Base-by-base conservation (phyloP, 768 basidiomycete species). In the Arthromyces matolae region DNA sequence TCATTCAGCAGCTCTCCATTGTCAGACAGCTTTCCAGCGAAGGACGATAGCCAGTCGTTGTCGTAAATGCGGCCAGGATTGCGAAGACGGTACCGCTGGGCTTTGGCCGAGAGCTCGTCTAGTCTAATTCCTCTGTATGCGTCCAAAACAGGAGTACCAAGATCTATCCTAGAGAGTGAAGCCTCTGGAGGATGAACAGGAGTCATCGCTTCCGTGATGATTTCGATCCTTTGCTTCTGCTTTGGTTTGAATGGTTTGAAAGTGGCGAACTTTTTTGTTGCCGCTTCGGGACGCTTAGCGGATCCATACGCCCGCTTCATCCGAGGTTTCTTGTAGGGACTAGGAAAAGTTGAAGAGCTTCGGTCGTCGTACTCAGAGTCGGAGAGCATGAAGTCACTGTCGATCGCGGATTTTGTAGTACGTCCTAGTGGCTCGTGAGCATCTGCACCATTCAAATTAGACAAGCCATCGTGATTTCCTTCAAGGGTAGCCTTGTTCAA, bases 11-110 rank as follows among this genome's bases (percentile, higher is more conserved):
- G 69, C 56, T 81, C 76, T 6, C 85, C 86, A 28, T 70, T 68
- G 14, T 66, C 61, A 7, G 84, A 78, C 28, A 88, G 65, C 54
- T 80, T 81, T 24, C 86, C 86, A 13, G 82, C 84, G 60, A 84
- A 88, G 23, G 74, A 75, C 36, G 80, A 71, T 40, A 88, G 64
- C 83, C 84, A 88, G 12, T 64, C 64, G 58, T 80, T 80, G 59
- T 84, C 81, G 48, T 85, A 77, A n/a, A 78, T 78, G 39, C 67
- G 60, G 19, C 76, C 78, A 47, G 79, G 78, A 53, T 84, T 73
- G 22, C 76, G 73, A 10, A 66, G 55, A 41, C 73, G 71, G 59
- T 80, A 85, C 27, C 73, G 71, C 35, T 74, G 72, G 32, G 82
- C 84, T 56, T 72, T 79, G 24, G 67, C 69, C 40, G 75, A 70